Conservation (phyloP, 108 stramenopile genomes). For the Nitzschia sp. region DNA sequence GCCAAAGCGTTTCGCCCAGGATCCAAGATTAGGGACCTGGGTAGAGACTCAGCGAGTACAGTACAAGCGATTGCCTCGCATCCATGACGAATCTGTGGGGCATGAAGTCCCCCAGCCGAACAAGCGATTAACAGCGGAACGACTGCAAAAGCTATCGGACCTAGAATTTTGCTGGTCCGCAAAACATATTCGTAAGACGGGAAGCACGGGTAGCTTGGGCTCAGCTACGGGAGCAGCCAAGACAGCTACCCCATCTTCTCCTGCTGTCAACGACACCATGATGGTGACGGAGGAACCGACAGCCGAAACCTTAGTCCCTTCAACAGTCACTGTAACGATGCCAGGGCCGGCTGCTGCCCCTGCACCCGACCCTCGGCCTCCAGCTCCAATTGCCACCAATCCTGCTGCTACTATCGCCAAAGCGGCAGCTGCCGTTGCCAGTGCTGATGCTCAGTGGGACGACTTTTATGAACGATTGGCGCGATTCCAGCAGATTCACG, state of each 20-base stretch:
- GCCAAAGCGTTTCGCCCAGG: conserved; percentile 37
- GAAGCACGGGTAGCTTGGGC: not conserved
- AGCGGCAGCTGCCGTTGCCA: too few species aligned
- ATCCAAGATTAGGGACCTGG: conserved; percentile 46
- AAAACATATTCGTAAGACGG: conserved; percentile 37
- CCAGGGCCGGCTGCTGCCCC: not conserved
- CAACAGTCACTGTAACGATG: not conserved
- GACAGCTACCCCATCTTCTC: not conserved
- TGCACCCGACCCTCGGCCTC: too few species aligned
- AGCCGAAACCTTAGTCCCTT: not conserved
- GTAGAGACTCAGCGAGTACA: conserved; percentile 48
- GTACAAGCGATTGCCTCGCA: conserved; percentile 43
- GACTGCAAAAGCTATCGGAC: conserved; percentile 45
- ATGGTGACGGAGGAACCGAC: not conserved
- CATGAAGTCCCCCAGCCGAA: conserved; percentile 36
- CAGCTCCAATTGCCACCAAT: not conserved
- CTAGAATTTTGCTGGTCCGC: conserved; percentile 65
- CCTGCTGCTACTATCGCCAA: not conserved
- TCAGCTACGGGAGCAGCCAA: not conserved
- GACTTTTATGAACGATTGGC: conserved; percentile 55
- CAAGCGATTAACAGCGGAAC: conserved; percentile 55
- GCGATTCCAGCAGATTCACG: conserved; percentile 56
- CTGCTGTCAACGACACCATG: not conserved
- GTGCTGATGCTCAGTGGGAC: conserved; percentile 33
- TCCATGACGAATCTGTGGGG: conserved; percentile 10